Percentiles rank a stretch among this genome's conserved stretches.
Conservation (phyloP, 2,329 filamentous ascomycete genomes). For the Botryotinia globosa region DNA sequence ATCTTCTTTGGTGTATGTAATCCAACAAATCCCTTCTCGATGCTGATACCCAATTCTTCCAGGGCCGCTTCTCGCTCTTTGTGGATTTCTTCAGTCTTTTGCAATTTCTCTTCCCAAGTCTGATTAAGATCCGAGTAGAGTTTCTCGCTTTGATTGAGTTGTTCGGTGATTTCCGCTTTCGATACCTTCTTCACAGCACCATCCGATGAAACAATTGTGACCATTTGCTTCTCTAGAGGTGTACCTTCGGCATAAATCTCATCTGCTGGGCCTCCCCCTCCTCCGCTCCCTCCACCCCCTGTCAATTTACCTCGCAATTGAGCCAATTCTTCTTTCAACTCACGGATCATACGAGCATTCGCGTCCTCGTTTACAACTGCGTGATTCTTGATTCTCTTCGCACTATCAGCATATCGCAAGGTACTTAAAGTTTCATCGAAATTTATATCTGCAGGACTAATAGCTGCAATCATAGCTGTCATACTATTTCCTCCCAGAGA, state of each 20-base stretch:
- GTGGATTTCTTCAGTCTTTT: conserved; percentile 94
- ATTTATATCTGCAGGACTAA: conserved; percentile 97
- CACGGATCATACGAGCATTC: conserved; percentile 97
- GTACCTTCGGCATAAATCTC: conserved; percentile 91
- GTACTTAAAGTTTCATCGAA: conserved; percentile 97
- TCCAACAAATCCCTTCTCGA: conserved; percentile 96
- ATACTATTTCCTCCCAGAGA: conserved; percentile 97
- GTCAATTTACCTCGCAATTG: conserved; percentile 83
- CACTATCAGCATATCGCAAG: conserved; percentile 91
- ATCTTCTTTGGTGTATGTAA: conserved; percentile 97
- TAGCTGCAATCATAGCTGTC: conserved; percentile 99
- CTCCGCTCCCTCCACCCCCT: conserved; percentile 44
- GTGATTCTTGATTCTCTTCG: conserved; percentile 99
- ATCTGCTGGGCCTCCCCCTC: conserved; percentile 56
- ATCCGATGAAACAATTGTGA: conserved; percentile 85
- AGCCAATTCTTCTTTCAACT: conserved; percentile 91
- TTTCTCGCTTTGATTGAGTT: conserved; percentile 94
- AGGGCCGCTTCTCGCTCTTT: conserved; percentile 93
- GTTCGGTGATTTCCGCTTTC: conserved; percentile 96
- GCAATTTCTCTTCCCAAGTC: conserved; percentile 96
- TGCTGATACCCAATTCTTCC: conserved; percentile 96
- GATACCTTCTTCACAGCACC: conserved; percentile 91
- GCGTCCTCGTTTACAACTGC: conserved; percentile 98
- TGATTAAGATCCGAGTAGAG: conserved; percentile 94
- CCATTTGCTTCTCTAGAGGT: conserved; percentile 91